Conservation (phyloP, 2,329 filamentous ascomycete genomes). For the Nothophoma quercina region DNA sequence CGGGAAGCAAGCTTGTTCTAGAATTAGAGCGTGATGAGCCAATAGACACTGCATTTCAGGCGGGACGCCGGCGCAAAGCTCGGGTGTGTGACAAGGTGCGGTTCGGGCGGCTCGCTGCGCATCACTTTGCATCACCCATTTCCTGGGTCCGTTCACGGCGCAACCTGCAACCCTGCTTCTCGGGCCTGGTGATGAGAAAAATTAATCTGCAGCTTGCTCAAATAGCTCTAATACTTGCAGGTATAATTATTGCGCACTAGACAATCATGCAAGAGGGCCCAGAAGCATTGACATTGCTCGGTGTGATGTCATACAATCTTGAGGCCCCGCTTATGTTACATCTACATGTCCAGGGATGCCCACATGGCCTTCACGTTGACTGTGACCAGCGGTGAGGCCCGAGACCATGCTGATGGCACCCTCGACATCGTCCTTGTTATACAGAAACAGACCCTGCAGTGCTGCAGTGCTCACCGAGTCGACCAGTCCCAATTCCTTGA, state of each 20-base stretch:
- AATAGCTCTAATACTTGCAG: constrained; percentile 7
- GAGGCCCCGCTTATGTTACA: constrained; percentile 27
- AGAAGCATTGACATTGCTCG: constrained; percentile 4
- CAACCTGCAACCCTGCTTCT: constrained; percentile 1
- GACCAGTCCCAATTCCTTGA: constrained; percentile 75
- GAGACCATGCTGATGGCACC: constrained; percentile 85
- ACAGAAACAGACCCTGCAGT: constrained; percentile 91
- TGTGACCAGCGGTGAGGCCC: constrained; percentile 56
- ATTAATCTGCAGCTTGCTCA: constrained; percentile 3
- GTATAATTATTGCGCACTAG: constrained; percentile 19
- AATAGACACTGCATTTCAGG: constrained; percentile 8
- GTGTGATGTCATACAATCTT: constrained; percentile 19
- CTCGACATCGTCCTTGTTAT: constrained; percentile 90
- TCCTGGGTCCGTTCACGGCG: constrained; percentile 5
- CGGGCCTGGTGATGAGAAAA: constrained; percentile 14
- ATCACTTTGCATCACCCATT: constrained; percentile 18
- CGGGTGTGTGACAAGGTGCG: constrained; percentile 16
- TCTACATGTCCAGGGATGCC: constrained; percentile 44
- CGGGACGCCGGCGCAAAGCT: constrained; percentile 10
- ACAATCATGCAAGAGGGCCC: neutral
- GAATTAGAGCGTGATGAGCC: constrained; percentile 2
- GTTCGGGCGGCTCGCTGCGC: constrained; percentile 24
- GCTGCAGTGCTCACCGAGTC: constrained; percentile 83
- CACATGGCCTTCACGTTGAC: constrained; percentile 35
- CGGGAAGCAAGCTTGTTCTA: constrained; percentile 6